Percentiles rank a stretch among this genome's conserved stretches.
phyloP scores from a whole-genome alignment of 2,329 filamentous ascomycete genomes.

The Aureobasidium sp. region DNA sequence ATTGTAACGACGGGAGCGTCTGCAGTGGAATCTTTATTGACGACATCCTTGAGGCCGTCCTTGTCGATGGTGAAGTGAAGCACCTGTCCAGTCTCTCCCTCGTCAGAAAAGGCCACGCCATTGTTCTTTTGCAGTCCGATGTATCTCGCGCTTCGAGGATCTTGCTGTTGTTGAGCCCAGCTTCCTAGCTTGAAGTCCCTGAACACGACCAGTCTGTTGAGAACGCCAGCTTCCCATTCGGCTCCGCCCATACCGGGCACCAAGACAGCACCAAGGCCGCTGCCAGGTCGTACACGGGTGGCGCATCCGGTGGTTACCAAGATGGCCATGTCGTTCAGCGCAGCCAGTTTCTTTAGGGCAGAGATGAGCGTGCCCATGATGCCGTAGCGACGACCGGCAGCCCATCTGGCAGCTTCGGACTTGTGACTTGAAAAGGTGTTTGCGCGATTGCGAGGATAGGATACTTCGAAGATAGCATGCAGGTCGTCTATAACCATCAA shows the following conservation, averaged over 20 bases:
- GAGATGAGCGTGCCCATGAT: slow-evolving; percentile 58
- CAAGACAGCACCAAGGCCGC: slow-evolving; percentile 52
- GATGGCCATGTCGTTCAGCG: slow-evolving; percentile 62
- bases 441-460: slow-evolving; percentile 54
- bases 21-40: slow-evolving; percentile 17
- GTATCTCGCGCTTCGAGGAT: slow-evolving; percentile 30
- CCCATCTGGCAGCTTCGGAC: slow-evolving; percentile 39
- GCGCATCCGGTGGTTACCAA: slow-evolving; percentile 71
- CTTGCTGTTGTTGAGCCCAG: slow-evolving; percentile 17
- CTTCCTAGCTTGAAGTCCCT: slow-evolving; percentile 49
- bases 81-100: slow-evolving; percentile 37
- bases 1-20: slow-evolving; percentile 17
- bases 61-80: slow-evolving; percentile 40
- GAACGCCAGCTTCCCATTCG: slow-evolving; percentile 72
- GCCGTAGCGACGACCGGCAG: slow-evolving; percentile 42
- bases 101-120: slow-evolving; percentile 31
- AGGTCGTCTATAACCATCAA: slow-evolving; percentile 72
- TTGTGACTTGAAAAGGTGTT: slow-evolving; percentile 10
- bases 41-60: neutral
- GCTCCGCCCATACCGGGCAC: slow-evolving; percentile 64
- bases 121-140: slow-evolving; percentile 37
- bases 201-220: slow-evolving; percentile 67
- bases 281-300: slow-evolving; percentile 60
- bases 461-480: slow-evolving; percentile 65
- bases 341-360: slow-evolving; percentile 60